Conservation (phyloP, 805 yeast genomes). For the Metschnikowia borealis region DNA sequence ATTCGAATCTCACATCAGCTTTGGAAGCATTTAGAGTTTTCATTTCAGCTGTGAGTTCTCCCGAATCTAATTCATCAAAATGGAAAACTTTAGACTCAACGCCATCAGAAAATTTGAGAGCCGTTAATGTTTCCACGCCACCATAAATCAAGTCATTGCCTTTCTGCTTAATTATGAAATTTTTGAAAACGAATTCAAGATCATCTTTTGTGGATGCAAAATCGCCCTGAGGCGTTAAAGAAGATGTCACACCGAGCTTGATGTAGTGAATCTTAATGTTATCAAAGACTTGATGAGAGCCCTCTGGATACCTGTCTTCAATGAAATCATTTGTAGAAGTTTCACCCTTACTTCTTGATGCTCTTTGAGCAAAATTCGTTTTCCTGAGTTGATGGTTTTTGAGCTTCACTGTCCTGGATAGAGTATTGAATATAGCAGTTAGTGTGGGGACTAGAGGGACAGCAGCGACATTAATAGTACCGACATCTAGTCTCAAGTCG, state of each 20-base stretch:
- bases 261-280: conserved; percentile 35
- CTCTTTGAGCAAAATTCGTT: conserved; percentile 1
- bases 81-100: conserved; percentile 24
- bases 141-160: conserved; percentile 45
- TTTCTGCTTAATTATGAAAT: conserved; percentile 41
- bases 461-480: conserved; percentile 39
- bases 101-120: conserved; percentile 17
- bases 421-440: conserved; percentile 32
- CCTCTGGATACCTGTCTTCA: conserved; percentile 5
- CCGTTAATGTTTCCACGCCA: conserved; percentile 35
- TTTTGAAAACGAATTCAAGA: conserved; percentile 22
- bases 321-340: conserved; percentile 8
- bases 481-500: conserved; percentile 38
- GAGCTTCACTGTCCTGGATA: conserved; percentile 33
- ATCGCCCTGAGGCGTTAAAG: conserved; percentile 36
- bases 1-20: conserved; percentile 54
- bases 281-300: neutral
- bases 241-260: conserved; percentile 44
- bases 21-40: conserved; percentile 15
- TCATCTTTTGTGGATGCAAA: conserved; percentile 35
- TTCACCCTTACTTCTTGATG: neutral
- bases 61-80: conserved; percentile 16
- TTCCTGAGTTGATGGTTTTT: conserved; percentile 29
- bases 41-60: neutral
- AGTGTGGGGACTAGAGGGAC: conserved; percentile 41